Evolutionary conservation across 345 rosid genomes (phyloP), one percentile per base, ranked within the genome.

Genomic region (Eucalyptus virginea): DNA sequence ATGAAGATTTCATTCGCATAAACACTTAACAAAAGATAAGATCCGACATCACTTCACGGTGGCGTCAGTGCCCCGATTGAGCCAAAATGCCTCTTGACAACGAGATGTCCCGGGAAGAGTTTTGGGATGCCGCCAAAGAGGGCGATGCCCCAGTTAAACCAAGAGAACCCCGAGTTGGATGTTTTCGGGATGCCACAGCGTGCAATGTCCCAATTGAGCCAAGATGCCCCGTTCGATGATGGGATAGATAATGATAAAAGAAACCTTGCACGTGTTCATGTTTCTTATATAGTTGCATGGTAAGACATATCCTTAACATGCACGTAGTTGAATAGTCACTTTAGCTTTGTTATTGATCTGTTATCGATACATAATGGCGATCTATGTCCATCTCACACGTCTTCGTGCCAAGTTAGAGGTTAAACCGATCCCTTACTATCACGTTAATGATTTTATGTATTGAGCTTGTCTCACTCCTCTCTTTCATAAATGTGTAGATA

Each of bases 121-220:
- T 67, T 67, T 17, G 6, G 40, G 23, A 67, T 67, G 21, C 11
- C 11, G 3, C 18, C 37, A 8, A 67, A 67, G 10, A 13, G 40
- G 21, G 80, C 6, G 0, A 67, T 32, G 21, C 80, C 80, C 6
- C 1, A 0, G 0, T n/a, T 67, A 16, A 67, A 32, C 3, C 6
- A 1, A 0, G 40, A 32, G 9, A 32, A 65, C 37, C 72, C 5
- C 2, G 3, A 65, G 72, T n/a, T 4, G 19, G 37, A n/a, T 15
- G 10, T n/a, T 16, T 67, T 32, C 10, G 5, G 6, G 40, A 67
- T 67, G 80, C 11, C 11, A 17, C 5, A 2, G 0, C 3, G 0
- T 65, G 40, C 80, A 17, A 67, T 67, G 40, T 34, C 11, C 21
- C 2, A 8, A 3, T 67, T 67, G 77, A 67, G 37, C 3, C 21